phyloP scores from a whole-genome alignment of 495 filamentous ascomycete genomes.

The Wilcoxina mikolae region DNA sequence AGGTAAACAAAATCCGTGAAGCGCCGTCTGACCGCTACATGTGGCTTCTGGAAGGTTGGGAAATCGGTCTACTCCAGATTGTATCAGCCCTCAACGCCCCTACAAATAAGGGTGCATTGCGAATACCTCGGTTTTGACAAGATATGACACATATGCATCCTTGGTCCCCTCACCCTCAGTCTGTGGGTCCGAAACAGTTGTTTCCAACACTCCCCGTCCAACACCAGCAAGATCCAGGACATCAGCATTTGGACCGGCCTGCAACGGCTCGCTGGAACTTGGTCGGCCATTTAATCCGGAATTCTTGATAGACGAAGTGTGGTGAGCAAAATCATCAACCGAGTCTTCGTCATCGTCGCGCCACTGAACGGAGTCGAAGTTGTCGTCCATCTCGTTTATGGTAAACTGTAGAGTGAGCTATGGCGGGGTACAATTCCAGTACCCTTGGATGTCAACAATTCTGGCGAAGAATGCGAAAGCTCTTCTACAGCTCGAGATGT shows the following conservation, averaged over 20 bases:
- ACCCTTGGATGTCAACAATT: not conserved
- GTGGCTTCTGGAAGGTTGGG: conserved; percentile 68
- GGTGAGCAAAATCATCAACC: not conserved
- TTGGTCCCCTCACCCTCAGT: conserved; percentile 97
- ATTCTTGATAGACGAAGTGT: not conserved
- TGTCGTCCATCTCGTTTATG: conserved; percentile 12
- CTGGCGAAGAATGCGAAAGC: not conserved
- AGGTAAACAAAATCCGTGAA: conserved; percentile 98
- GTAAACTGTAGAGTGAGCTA: not conserved
- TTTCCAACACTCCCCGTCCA: conserved; percentile 68
- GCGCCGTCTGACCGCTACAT: conserved; percentile 63
- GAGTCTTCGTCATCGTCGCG: conserved; percentile 19
- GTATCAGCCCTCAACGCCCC: not conserved
- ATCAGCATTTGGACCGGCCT: conserved; percentile 43
- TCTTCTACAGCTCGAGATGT: not conserved
- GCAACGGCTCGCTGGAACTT: conserved; percentile 30
- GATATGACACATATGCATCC: conserved; percentile 89
- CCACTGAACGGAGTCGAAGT: conserved; percentile 23
- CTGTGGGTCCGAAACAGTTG: conserved; percentile 60
- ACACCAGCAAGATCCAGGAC: conserved; percentile 50
- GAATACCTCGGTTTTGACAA: conserved; percentile 72
- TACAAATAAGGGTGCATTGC: not conserved
- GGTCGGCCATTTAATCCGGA: not conserved
- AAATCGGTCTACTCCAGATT: conserved; percentile 60
- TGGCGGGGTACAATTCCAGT: not conserved